phyloP scores from a whole-genome alignment of 495 filamentous ascomycete genomes.

The Aspergillus ostianus region DNA sequence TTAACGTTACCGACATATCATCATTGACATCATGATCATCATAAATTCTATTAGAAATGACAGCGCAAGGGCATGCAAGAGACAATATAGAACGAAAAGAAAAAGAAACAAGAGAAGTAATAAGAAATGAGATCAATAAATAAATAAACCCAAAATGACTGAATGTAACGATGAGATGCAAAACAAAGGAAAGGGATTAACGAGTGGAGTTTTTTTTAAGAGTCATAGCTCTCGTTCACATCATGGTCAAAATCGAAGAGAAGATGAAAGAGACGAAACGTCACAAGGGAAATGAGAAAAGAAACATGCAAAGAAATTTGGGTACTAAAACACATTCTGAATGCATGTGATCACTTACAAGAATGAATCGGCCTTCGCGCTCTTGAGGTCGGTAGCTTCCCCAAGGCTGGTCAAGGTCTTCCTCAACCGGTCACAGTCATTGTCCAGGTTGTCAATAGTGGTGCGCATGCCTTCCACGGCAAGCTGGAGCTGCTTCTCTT shows the following conservation, averaged over 20 bases:
- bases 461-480: slow-evolving; percentile 49
- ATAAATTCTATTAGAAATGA: slow-evolving; percentile 27
- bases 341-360: slow-evolving; percentile 54
- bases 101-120: slow-evolving; percentile 21
- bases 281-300: slow-evolving; percentile 18
- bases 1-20: slow-evolving; percentile 39
- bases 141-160: slow-evolving; percentile 10
- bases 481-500: slow-evolving; percentile 50
- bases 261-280: slow-evolving; percentile 14
- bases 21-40: slow-evolving; percentile 22
- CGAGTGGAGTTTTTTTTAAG: neutral
- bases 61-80: slow-evolving; percentile 15
- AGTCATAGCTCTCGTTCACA: neutral
- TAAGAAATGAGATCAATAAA: slow-evolving; percentile 12
- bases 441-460: slow-evolving; percentile 51
- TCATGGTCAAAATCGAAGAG: slow-evolving; percentile 10
- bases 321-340: slow-evolving; percentile 22
- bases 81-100: slow-evolving; percentile 13
- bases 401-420: slow-evolving; percentile 58
- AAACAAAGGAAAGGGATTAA: neutral
- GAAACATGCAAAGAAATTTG: slow-evolving; percentile 20
- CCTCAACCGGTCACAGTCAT: slow-evolving; percentile 56
- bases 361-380: slow-evolving; percentile 57
- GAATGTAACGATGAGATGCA: neutral
- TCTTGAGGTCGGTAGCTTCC: slow-evolving; percentile 59